A percentile compares a stretch with the other conserved stretches of the same genome.
Conservation (phyloP, 805 yeast genomes). For the Saccharomycopsis malanga region DNA sequence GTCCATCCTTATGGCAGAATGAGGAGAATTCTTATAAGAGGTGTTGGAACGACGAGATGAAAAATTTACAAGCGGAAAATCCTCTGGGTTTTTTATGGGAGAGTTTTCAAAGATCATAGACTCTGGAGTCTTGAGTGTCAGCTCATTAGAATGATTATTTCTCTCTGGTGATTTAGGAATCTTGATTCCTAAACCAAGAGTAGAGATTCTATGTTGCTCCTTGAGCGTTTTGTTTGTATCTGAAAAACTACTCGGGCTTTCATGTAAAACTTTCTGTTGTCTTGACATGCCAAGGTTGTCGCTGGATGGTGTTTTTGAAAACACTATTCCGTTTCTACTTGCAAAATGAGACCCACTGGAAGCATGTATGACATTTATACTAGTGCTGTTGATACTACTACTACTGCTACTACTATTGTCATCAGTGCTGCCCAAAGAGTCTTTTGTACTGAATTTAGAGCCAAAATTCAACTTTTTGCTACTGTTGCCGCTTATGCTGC, state of each 20-base stretch:
- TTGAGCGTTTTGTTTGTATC: slow-evolving; percentile 12
- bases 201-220: slow-evolving; percentile 14
- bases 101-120: slow-evolving; percentile 13
- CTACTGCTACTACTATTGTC: not conserved
- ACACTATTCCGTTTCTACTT: slow-evolving; percentile 9
- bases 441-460: not conserved
- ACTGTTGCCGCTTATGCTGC: not conserved
- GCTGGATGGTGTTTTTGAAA: slow-evolving; percentile 3
- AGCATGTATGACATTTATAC: not conserved
- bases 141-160: not conserved
- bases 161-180: slow-evolving; percentile 8
- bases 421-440: not conserved
- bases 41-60: slow-evolving; percentile 11
- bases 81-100: slow-evolving; percentile 14
- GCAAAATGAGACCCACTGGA: not conserved
- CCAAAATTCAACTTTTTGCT: not conserved
- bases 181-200: slow-evolving; percentile 17
- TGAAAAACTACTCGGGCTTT: slow-evolving; percentile 9
- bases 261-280: not conserved
- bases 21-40: slow-evolving; percentile 9
- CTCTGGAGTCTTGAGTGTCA: slow-evolving; percentile 8
- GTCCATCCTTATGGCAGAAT: slow-evolving; percentile 1
- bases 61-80: slow-evolving; percentile 16
- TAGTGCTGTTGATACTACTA: not conserved
- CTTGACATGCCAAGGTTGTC: slow-evolving; percentile 2